These are phyloP conservation scores for Botryotinia calthae DNA, from an alignment of 2,329 filamentous ascomycete genomes.

Conservation along the genomic window DNA sequence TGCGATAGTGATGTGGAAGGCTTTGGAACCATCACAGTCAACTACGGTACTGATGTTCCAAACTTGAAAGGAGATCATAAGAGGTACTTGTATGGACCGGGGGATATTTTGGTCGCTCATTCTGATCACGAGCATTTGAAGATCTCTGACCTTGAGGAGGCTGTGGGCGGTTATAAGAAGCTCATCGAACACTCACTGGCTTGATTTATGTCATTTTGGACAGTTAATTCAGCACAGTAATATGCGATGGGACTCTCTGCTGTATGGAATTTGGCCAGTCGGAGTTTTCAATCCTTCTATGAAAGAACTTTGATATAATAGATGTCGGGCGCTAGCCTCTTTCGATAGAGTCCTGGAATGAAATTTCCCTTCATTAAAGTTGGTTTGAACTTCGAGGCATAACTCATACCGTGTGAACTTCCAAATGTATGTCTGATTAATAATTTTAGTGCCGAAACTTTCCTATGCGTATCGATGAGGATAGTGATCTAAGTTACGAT, in stretches of 20 bases:
- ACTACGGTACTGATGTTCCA: constrained; percentile 92
- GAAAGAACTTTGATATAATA: background rate
- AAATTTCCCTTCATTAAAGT: background rate
- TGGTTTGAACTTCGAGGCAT: background rate
- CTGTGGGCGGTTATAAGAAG: constrained; percentile 76
- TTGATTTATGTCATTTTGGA: constrained; percentile 15
- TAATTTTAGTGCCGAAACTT: background rate
- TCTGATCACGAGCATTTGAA: constrained; percentile 78
- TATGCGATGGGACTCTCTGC: background rate
- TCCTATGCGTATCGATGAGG: background rate
- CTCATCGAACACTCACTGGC: constrained; percentile 51
- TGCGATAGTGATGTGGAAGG: constrained; percentile 80
- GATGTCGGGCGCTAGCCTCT: background rate
- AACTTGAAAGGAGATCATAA: constrained; percentile 47
- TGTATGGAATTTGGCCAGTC: background rate
- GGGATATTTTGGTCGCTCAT: constrained; percentile 82
- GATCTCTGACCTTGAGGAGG: constrained; percentile 70
- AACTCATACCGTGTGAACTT: background rate
- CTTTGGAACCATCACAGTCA: constrained; percentile 80
- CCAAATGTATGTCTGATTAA: background rate
- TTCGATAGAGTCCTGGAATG: background rate
- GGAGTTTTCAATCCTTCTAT: background rate
- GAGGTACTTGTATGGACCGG: constrained; percentile 65
- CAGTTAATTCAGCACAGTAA: background rate
- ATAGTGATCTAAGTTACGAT: background rate